phyloP scores from a whole-genome alignment of 2,329 filamentous ascomycete species.

The Neurospora sp. region DNA sequence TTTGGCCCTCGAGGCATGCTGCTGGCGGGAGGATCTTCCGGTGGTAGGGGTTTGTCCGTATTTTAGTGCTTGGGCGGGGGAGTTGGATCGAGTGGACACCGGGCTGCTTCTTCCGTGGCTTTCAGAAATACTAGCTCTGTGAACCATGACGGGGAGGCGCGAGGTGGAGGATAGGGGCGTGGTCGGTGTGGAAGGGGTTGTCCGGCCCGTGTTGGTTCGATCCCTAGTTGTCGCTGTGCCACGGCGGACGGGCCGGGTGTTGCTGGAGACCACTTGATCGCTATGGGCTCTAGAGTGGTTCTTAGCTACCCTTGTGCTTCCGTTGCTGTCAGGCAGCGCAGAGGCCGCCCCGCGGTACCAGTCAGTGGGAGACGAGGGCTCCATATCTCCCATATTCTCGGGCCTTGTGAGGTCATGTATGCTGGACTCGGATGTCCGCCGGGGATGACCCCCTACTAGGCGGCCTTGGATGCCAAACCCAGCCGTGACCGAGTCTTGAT shows the following conservation, averaged over 20 bases:
- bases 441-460: conserved; percentile 27
- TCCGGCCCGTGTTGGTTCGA: conserved; percentile 3
- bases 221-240: not conserved
- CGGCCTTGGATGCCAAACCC: conserved; percentile 50
- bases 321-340: conserved; percentile 12
- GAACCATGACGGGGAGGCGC: conserved; percentile 28
- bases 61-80: conserved; percentile 36
- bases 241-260: conserved; percentile 8
- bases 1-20: conserved; percentile 27
- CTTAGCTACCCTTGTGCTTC: conserved; percentile 24
- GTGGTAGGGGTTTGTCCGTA: conserved; percentile 27
- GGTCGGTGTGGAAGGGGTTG: conserved; percentile 18
- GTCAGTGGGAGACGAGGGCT: conserved; percentile 55
- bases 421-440: conserved; percentile 64
- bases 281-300: conserved; percentile 46
- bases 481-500: conserved; percentile 39
- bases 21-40: conserved; percentile 27
- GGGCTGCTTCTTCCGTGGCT: conserved; percentile 33
- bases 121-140: conserved; percentile 32
- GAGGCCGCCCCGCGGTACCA: conserved; percentile 44
- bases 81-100: conserved; percentile 45
- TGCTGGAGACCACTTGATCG: conserved; percentile 33
- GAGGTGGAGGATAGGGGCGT: conserved; percentile 21
- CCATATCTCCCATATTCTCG: conserved; percentile 34
- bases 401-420: conserved; percentile 38